Percentiles rank a stretch among this genome's conserved stretches.
Conservation (phyloP, 106 monocot species). For the Allium cepa region DNA sequence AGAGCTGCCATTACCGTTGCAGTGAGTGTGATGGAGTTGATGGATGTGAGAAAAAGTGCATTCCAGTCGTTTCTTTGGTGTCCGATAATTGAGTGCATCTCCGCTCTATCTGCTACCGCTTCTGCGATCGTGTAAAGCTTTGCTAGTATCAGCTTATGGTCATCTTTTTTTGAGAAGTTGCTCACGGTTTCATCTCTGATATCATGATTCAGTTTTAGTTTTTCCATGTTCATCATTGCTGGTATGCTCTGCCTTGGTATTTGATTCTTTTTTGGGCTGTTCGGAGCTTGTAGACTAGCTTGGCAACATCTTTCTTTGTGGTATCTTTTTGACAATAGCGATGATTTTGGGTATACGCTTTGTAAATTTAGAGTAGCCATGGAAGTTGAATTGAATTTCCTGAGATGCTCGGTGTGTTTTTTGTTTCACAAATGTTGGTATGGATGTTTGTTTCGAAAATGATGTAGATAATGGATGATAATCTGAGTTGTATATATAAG, state of each 20-base stretch:
- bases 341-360: neutral
- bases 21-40: slow-evolving; percentile 48
- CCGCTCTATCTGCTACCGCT: slow-evolving; percentile 59
- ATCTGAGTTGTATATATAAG: no score
- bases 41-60: slow-evolving; percentile 44
- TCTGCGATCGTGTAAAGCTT: slow-evolving; percentile 58
- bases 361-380: neutral
- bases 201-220: neutral
- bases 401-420: no score
- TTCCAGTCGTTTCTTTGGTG: slow-evolving; percentile 75
- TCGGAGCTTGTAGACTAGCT: slow-evolving; percentile 1
- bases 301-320: neutral
- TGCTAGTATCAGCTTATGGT: neutral
- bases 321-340: neutral
- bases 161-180: neutral
- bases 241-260: neutral
- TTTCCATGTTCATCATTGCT: slow-evolving; percentile 2
- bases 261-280: neutral
- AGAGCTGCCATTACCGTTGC: slow-evolving; percentile 51
- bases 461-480: no score
- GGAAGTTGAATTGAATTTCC: neutral
- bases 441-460: no score
- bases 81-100: slow-evolving; percentile 73
- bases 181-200: neutral
- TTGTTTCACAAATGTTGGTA: no score